Base-by-base conservation (phyloP, 169 alveolate species). In the Cryptosporidium xiaoi region DNA sequence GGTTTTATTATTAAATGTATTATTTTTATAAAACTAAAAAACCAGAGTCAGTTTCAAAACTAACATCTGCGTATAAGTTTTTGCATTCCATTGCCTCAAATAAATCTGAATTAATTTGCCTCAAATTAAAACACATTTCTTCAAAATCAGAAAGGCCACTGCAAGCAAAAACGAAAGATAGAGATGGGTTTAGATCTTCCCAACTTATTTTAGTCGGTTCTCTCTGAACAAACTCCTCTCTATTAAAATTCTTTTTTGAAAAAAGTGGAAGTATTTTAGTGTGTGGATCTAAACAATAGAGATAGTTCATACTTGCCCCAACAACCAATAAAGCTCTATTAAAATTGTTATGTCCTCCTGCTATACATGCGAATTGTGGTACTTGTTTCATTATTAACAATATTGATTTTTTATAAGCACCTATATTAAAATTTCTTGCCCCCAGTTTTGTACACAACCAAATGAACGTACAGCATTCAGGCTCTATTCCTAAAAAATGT, bases 251-350 rank as follows among this genome's bases (percentile, higher is more conserved):
- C 10, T 56, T 27, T 2, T 40, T 33, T 13, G 71, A 40, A 62
- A 77, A 77, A 16, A n/a, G 1, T 20, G 56, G 64, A 7, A 27
- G 71, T 62, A 62, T 40, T 24, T 77, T 77, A 2, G 64, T 60
- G 66, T 77, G 87, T 20, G 87, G 87, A 44, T 77, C 87, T 40
- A 77, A 44, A 27, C 87, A 77, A 31, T 77, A 77, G 29, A 77
- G 64, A 62, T 58, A 62, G 5, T 29, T 34, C 12, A 58, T 40
- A 27, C 87, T 62, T 48, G 66, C 65, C 8, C 66, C 87, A 4
- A 77, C 69, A 18, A 77, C 64, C 10, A 77, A 36, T 13, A 77
- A 27, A 15, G 87, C 87, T 13, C 87, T 40, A 7, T 51, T 36
- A 3, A 56, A 53, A 20, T 56, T 51, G 48, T 77, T 77, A 60